Conservation (phyloP, 2,329 filamentous ascomycete genomes). For the Graphiopsis chlorocephala region DNA sequence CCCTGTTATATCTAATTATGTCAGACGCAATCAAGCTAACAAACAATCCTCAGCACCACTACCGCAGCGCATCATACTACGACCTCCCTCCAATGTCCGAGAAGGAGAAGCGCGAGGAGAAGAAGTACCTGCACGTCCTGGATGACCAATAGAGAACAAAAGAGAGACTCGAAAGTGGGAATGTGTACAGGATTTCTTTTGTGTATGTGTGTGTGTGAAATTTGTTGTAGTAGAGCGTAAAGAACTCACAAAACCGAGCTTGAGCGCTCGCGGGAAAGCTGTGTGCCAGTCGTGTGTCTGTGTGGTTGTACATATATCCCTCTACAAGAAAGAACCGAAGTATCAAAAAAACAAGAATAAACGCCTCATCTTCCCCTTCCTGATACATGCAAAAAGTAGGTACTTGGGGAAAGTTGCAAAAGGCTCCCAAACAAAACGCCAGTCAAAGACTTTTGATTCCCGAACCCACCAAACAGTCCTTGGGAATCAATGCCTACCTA, state of each 20-base stretch:
- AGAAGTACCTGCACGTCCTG: constrained; percentile 92
- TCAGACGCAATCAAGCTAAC: neutral
- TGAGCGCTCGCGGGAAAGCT: neutral
- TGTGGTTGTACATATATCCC: constrained; percentile 17
- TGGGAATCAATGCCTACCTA: neutral
- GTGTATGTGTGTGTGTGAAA: no score
- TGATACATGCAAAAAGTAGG: neutral
- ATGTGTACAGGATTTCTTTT: neutral
- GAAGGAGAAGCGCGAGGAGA: constrained; percentile 90
- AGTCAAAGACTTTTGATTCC: neutral
- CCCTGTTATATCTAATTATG: neutral
- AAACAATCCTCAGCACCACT: constrained; percentile 67
- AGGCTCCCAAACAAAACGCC: neutral
- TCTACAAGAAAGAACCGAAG: constrained; percentile 3
- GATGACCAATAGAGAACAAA: constrained; percentile 67
- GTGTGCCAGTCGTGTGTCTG: neutral
- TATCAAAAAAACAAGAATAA: constrained; percentile 6
- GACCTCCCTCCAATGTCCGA: constrained; percentile 93
- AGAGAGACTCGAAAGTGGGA: neutral
- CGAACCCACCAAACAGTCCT: neutral
- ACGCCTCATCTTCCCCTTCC: neutral
- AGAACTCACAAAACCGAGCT: neutral
- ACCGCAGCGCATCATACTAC: constrained; percentile 83
- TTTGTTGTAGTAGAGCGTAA: neutral
- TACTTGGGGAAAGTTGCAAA: neutral